These are phyloP conservation scores for Mycena vulgaris DNA, from an alignment of 768 basidiomycete genomes.

Conservation along the genomic window DNA sequence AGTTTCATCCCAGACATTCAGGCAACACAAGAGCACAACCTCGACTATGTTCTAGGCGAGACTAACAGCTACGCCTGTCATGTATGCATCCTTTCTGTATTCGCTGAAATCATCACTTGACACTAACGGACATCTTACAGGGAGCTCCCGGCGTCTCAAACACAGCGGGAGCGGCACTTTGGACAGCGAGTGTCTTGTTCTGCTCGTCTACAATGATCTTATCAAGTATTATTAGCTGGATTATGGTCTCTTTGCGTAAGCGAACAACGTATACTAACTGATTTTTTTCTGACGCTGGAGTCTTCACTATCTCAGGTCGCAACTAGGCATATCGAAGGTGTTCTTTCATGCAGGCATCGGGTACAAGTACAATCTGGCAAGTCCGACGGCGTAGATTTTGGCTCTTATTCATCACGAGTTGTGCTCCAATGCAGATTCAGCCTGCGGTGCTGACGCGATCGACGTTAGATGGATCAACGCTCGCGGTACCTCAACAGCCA, in stretches of 20 bases:
- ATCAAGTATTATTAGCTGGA: conserved; percentile 54
- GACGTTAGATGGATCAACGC: conserved; percentile 66
- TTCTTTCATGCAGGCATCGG: conserved; percentile 78
- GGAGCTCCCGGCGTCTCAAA: conserved; percentile 75
- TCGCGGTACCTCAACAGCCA: conserved; percentile 65
- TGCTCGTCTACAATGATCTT: neutral
- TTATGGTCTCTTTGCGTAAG: conserved; percentile 70
- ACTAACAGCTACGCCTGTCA: conserved; percentile 69
- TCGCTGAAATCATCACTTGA: too few relatives aligned
- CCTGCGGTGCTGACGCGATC: conserved; percentile 72
- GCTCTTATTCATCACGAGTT: neutral
- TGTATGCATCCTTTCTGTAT: too few relatives aligned
- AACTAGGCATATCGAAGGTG: conserved; percentile 66
- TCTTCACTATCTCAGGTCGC: conserved; percentile 51
- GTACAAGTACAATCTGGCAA: conserved; percentile 78
- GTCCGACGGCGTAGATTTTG: conserved; percentile 12
- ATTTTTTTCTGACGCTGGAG: neutral
- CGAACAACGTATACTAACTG: neutral
- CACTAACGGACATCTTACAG: too few relatives aligned
- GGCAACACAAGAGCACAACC: conserved; percentile 60
- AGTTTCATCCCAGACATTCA: conserved; percentile 67
- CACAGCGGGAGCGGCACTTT: conserved; percentile 78
- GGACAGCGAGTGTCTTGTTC: conserved; percentile 52
- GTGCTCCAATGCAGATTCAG: conserved; percentile 67
- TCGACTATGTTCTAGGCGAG: conserved; percentile 77